Evolutionary conservation across 2,329 filamentous ascomycete genomes (phyloP).

Genomic region (Xylariomycetidae sp.): DNA sequence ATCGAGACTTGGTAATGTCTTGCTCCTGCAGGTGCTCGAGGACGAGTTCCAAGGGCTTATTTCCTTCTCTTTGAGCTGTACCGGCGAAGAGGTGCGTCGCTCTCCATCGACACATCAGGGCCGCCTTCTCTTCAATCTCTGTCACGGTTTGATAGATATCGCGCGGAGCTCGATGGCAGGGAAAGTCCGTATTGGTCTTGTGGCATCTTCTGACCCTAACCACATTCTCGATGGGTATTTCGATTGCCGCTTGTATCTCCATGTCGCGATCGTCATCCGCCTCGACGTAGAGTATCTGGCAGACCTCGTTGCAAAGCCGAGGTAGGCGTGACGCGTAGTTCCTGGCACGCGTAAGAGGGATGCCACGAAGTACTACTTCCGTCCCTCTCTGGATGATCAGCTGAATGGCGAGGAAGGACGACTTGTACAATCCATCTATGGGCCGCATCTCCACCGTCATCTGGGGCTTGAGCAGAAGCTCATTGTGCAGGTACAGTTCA

Average conservation of each 20-base stretch:
- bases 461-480: conserved; percentile 11
- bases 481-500: conserved; percentile 9
- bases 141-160: conserved; percentile 10
- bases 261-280: conserved; percentile 17
- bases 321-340: conserved; percentile 22
- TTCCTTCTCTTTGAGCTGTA: conserved; percentile 11
- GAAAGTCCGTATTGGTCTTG: conserved; percentile 28
- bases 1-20: conserved; percentile 23
- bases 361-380: conserved; percentile 20
- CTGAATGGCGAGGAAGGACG: conserved; percentile 21
- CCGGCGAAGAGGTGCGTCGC: conserved; percentile 22
- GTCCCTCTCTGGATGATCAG: conserved; percentile 12
- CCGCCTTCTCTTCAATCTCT: conserved; percentile 24
- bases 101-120: conserved; percentile 32
- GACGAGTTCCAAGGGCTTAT: conserved; percentile 18
- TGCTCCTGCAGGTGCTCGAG: conserved; percentile 20
- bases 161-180: conserved; percentile 13
- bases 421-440: conserved; percentile 7
- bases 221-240: conserved; percentile 19
- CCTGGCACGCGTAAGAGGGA: conserved; percentile 22
- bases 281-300: conserved; percentile 21
- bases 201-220: conserved; percentile 20
- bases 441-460: conserved; percentile 15
- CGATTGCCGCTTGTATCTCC: conserved; percentile 20
- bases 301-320: conserved; percentile 24